Base-by-base conservation (phyloP, 805 yeast genomes). In the Kodamaea neixiangensis region DNA sequence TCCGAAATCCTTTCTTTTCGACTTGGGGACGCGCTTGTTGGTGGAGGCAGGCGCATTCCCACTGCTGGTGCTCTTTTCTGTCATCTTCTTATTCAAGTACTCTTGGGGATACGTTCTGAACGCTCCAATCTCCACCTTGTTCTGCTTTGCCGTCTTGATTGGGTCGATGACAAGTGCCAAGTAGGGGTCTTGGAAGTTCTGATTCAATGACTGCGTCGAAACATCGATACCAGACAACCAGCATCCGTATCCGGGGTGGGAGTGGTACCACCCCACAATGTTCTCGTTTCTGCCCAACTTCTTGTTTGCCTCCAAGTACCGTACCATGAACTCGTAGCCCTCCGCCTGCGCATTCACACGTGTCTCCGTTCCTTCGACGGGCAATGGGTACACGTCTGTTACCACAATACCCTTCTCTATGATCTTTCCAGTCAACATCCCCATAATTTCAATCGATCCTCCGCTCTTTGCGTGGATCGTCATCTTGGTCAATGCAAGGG, bases 191-290 rank as follows among this genome's bases (percentile, higher is more conserved):
- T 91, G 97, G 63, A 84, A 90, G 51, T 80, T 82, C 68, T 91
- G 97, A 60, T 92, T 90, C 63, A 90, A 77, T 18, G 75, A 68
- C 64, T 93, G 98, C 0, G 98, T 93, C 42, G 88, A 85, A 31
- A 94, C 96, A 68, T 93, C 98, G 37, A 93, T 90, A 3, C 94
- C 96, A 49, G 94, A 85, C 41, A 93, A 69, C 97, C 97, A 93
- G 66, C 97, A 92, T 33, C 99, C 99, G 68, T 93, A 94, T 14
- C 99, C 99, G 3, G 99, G 99, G 72, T 94, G 99, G 11, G 98
- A 92, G 68, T 94, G 99, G 75, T 94, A 93, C 99, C 99, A 93
- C 7, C 99, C 99, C 13, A 94, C 89, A 18, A 93, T 87, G 58
- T 87, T 80, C 54, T 87, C 78, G n/a, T 63, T 56, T 19, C 69